Percentiles rank a stretch among this genome's conserved stretches.
phyloP scores from a whole-genome alignment of 805 yeast species.

The Sugiyamaella americana region DNA sequence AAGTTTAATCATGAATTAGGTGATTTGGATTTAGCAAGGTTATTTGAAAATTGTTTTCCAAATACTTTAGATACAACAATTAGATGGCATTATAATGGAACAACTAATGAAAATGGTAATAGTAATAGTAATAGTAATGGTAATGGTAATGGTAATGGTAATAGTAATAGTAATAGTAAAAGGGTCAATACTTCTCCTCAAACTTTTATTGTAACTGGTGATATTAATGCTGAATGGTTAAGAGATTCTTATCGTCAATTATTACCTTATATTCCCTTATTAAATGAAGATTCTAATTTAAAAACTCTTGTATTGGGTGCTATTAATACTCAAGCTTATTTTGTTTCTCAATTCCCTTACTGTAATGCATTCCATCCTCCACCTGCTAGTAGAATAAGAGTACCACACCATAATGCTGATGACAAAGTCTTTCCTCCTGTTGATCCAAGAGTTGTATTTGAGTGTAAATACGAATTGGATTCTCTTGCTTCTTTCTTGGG shows the following conservation, averaged over 20 bases:
- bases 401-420: conserved; percentile 39
- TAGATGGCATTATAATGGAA: conserved; percentile 48
- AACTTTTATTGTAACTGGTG: conserved; percentile 84
- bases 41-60: conserved; percentile 79
- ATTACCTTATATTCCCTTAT: conserved; percentile 62
- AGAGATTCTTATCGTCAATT: conserved; percentile 82
- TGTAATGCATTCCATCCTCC: conserved; percentile 95
- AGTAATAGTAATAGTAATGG: neutral
- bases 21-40: conserved; percentile 62
- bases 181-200: conserved; percentile 35
- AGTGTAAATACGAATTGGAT: conserved; percentile 86
- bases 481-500: conserved; percentile 78
- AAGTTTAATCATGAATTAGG: conserved; percentile 45
- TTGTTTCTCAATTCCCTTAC: conserved; percentile 59
- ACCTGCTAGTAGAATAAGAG: conserved; percentile 34
- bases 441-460: conserved; percentile 68
- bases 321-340: conserved; percentile 68
- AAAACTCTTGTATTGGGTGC: conserved; percentile 64
- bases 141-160: neutral
- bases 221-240: conserved; percentile 90
- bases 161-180: neutral
- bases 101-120: neutral
- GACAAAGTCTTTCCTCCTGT: conserved; percentile 69
- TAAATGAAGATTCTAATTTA: conserved; percentile 45
- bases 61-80: conserved; percentile 86